Conservation (phyloP, 148 eudicot species). For the Fagopyrum tataricum region DNA sequence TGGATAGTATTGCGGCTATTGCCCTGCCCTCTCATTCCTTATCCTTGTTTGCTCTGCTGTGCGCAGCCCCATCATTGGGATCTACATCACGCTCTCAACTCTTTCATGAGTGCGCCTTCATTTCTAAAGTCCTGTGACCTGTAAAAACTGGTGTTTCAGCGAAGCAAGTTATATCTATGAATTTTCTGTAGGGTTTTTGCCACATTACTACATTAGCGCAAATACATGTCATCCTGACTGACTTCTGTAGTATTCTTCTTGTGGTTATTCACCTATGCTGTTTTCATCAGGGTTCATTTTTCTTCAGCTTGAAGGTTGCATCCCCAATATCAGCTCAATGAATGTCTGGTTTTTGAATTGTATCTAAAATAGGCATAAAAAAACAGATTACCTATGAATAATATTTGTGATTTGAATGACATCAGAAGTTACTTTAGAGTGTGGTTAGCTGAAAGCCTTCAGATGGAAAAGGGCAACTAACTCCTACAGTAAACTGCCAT, state of each 20-base stretch:
- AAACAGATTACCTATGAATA: not conserved
- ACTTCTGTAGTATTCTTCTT: not conserved
- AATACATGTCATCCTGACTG: not conserved
- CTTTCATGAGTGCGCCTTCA: conserved; percentile 4
- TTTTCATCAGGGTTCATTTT: not conserved
- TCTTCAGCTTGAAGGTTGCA: not conserved
- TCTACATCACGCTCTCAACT: not conserved
- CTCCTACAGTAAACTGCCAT: no score
- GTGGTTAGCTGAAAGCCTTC: not conserved
- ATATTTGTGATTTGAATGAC: not conserved
- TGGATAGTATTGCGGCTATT: not conserved
- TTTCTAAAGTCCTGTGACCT: not conserved
- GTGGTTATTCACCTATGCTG: not conserved
- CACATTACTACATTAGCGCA: not conserved
- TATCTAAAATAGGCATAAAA: not conserved
- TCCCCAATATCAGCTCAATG: not conserved
- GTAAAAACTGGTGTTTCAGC: not conserved
- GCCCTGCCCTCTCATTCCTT: not conserved
- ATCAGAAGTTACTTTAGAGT: not conserved
- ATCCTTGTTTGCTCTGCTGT: not conserved
- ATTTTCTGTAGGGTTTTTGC: not conserved
- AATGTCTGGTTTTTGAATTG: not conserved
- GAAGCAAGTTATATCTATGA: not conserved
- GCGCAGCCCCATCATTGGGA: not conserved
- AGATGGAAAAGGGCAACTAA: not conserved